phyloP scores from a whole-genome alignment of 2,329 filamentous ascomycete species.

The Pyrenophora teres region DNA sequence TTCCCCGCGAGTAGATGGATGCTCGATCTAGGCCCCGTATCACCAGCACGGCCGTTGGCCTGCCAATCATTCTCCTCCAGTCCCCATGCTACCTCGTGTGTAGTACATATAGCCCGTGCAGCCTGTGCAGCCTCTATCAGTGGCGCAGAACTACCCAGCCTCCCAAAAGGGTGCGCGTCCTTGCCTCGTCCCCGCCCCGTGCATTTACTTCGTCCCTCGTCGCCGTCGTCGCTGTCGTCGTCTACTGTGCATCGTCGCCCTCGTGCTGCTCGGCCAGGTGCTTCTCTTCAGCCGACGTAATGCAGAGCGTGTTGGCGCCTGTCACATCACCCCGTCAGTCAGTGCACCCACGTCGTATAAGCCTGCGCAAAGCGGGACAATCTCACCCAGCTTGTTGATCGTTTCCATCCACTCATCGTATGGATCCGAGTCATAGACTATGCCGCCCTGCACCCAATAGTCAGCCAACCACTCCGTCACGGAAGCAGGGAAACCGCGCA shows the following conservation, averaged over 20 bases:
- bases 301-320: slow-evolving; percentile 81
- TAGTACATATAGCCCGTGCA: too few relatives aligned
- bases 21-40: slow-evolving; percentile 5
- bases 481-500: slow-evolving; percentile 26
- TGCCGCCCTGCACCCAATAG: slow-evolving; percentile 38
- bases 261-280: slow-evolving; percentile 57
- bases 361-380: slow-evolving; percentile 11
- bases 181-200: too few relatives aligned
- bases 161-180: slow-evolving; percentile 33
- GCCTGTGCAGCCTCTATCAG: slow-evolving; percentile 1
- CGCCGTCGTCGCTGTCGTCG: too few relatives aligned
- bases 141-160: slow-evolving; percentile 38
- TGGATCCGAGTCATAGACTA: slow-evolving; percentile 73
- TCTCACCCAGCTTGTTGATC: slow-evolving; percentile 82
- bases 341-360: slow-evolving; percentile 1
- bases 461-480: slow-evolving; percentile 19
- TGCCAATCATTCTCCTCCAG: background rate
- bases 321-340: slow-evolving; percentile 27
- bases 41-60: background rate
- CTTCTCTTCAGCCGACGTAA: slow-evolving; percentile 78
- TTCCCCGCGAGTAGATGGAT: slow-evolving; percentile 13
- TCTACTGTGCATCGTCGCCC: slow-evolving; percentile 9
- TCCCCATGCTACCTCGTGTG: background rate
- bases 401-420: slow-evolving; percentile 95
- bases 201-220: background rate